Percentiles rank a stretch among this genome's conserved stretches.
phyloP scores from a whole-genome alignment of 305 asterid genomes.

The Withania somnifera region DNA sequence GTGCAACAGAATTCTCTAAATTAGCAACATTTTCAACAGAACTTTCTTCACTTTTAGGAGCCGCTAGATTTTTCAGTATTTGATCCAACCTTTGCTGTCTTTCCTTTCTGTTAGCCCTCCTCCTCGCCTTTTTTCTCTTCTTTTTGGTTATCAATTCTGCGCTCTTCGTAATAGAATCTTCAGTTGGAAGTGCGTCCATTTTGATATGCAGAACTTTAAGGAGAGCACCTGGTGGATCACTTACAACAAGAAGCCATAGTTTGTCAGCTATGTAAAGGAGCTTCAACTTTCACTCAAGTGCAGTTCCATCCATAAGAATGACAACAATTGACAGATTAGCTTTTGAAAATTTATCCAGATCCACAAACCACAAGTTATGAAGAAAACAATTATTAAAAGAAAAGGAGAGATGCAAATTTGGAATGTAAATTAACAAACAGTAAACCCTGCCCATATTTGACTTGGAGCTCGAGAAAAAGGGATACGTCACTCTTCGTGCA shows the following conservation, averaged over 20 bases:
- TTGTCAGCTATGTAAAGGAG: not conserved
- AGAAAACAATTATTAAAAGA: not conserved
- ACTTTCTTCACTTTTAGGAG: slow-evolving; percentile 5
- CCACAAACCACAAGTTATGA: not conserved
- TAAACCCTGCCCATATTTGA: not conserved
- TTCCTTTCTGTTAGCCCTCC: slow-evolving; percentile 11
- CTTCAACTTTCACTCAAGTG: not conserved
- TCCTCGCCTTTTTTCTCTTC: slow-evolving; percentile 4
- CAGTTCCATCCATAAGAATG: not conserved
- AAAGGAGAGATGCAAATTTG: not conserved
- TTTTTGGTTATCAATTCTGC: not conserved
- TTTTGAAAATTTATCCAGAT: not conserved
- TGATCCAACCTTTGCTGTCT: slow-evolving; percentile 16
- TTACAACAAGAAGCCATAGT: not conserved
- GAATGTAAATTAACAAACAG: not conserved
- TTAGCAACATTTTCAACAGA: not conserved
- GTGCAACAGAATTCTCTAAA: not conserved
- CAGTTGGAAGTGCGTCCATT: slow-evolving; percentile 11
- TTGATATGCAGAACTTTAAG: not conserved
- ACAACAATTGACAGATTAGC: not conserved
- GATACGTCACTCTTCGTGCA: not conserved
- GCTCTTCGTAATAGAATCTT: slow-evolving; percentile 13
- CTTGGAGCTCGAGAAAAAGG: not conserved
- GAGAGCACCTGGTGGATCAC: not conserved
- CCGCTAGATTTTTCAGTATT: slow-evolving; percentile 10